phyloP scores from a whole-genome alignment of 1,284 basidiomycete species.

The Puccinia coronata region DNA sequence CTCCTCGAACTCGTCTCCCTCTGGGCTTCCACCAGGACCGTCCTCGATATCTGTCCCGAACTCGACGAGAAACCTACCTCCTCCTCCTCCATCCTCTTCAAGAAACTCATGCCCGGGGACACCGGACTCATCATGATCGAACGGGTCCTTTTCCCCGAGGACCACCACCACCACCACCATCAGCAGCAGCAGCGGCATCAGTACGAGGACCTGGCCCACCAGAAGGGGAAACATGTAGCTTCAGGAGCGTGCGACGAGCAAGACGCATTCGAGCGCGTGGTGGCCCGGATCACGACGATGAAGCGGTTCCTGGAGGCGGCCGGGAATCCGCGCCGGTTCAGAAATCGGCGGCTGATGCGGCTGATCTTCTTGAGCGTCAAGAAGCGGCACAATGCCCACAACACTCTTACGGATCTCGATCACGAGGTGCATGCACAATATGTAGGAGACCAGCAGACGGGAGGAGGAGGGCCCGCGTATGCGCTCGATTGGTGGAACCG shows the following conservation, averaged over 20 bases:
- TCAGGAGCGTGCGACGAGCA: neutral
- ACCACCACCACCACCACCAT: no score
- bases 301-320: neutral
- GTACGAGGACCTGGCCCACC: no score
- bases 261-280: neutral
- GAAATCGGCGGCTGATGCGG: neutral
- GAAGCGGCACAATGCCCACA: neutral
- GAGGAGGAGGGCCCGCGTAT: neutral
- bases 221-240: no score
- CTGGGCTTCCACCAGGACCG: neutral
- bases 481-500: neutral
- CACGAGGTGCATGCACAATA: no score
- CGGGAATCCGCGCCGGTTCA: neutral
- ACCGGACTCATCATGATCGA: conserved; percentile 4
- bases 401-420: no score
- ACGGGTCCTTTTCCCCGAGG: neutral
- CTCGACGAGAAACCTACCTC: neutral
- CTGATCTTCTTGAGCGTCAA: conserved; percentile 23
- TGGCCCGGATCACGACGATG: neutral
- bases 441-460: no score
- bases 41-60: no score
- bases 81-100: neutral
- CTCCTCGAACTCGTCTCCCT: neutral
- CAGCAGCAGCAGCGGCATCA: no score
- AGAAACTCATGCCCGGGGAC: conserved; percentile 20